These are phyloP conservation scores for Plasmodium berghei DNA, from an alignment of 169 alveolate species.

Conservation along the genomic window DNA sequence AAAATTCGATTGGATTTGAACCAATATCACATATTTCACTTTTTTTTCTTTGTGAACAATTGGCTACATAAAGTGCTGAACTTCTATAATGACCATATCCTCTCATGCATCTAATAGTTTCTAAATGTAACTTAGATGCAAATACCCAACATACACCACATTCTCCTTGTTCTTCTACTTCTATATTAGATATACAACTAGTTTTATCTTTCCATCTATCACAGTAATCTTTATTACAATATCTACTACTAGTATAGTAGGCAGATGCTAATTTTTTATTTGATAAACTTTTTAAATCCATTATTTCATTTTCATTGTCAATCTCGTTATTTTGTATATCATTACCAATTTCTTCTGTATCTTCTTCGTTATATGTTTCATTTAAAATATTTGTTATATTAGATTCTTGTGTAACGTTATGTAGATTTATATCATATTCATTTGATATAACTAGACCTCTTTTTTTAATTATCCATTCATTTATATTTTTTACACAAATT, in stretches of 20 bases:
- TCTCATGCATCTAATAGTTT: conserved; percentile 74
- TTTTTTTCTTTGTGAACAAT: conserved; percentile 22
- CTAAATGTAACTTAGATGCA: conserved; percentile 73
- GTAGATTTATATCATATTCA: not conserved
- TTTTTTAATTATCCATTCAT: conserved; percentile 47
- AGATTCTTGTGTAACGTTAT: not conserved
- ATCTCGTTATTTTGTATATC: not conserved
- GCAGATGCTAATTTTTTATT: conserved; percentile 32
- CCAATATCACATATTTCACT: conserved; percentile 25
- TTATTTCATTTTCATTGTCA: conserved; percentile 21
- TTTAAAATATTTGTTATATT: not conserved
- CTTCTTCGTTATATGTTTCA: not conserved
- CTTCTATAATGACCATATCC: conserved; percentile 70
- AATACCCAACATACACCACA: conserved; percentile 70
- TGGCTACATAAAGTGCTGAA: conserved; percentile 63
- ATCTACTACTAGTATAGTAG: conserved; percentile 22
- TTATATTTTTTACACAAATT: conserved; percentile 49
- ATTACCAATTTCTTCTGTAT: conserved; percentile 11
- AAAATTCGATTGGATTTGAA: conserved; percentile 50
- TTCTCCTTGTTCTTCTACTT: conserved; percentile 71
- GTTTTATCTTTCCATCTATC: conserved; percentile 68
- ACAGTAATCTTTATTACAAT: conserved; percentile 40
- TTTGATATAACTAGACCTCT: conserved; percentile 34
- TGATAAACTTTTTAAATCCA: not conserved
- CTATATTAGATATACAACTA: conserved; percentile 52